These are phyloP conservation scores for Hyaloscypha variabilis DNA, from an alignment of 495 filamentous ascomycete species.

Conservation along the genomic window DNA sequence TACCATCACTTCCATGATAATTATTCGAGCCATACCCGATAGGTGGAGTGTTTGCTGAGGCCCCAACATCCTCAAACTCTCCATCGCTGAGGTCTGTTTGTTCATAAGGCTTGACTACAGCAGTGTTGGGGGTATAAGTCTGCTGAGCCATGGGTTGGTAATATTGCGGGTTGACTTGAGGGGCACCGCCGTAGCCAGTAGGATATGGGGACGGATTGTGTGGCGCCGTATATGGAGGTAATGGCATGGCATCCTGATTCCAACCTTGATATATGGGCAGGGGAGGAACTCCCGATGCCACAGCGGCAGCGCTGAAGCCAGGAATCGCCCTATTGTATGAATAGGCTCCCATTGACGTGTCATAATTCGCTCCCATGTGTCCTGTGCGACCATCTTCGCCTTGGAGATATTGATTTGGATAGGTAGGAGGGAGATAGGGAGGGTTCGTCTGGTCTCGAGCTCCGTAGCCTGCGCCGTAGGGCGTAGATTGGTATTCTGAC, in stretches of 20 bases:
- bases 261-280: conserved; percentile 32
- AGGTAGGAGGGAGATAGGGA: conserved; percentile 26
- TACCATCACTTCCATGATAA: conserved; percentile 21
- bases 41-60: conserved; percentile 5
- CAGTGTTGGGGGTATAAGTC: conserved; percentile 25
- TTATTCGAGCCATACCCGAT: conserved; percentile 23
- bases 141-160: conserved; percentile 17
- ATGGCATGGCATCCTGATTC: conserved; percentile 26
- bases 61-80: conserved; percentile 47
- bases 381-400: conserved; percentile 13
- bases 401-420: conserved; percentile 29
- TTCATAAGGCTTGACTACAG: conserved; percentile 46
- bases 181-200: conserved; percentile 16
- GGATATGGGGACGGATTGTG: conserved; percentile 21
- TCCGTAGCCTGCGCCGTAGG: conserved; percentile 46
- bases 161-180: conserved; percentile 17
- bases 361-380: conserved; percentile 24
- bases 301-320: conserved; percentile 23
- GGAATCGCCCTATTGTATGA: conserved; percentile 26
- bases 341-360: conserved; percentile 27
- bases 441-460: conserved; percentile 24
- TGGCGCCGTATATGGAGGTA: conserved; percentile 25
- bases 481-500: conserved; percentile 58
- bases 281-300: conserved; percentile 26
- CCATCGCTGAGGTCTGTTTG: conserved; percentile 77